Conservation (phyloP, 345 rosid species). For the Lumnitzera racemosa region DNA sequence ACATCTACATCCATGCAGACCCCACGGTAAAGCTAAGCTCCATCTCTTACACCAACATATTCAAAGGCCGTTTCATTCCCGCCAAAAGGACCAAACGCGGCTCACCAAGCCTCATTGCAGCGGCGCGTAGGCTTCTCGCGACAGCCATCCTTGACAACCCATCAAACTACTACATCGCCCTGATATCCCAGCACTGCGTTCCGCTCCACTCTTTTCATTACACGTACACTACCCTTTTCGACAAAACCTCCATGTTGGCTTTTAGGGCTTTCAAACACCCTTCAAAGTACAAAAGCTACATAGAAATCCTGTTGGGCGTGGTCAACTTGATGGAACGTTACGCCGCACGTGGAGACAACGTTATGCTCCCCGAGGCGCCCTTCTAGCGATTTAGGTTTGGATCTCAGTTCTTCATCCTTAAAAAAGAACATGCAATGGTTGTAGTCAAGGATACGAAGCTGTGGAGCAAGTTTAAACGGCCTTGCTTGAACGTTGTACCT, state of each 20-base stretch:
- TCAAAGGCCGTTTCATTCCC: conserved; percentile 47
- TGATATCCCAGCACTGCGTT: conserved; percentile 68
- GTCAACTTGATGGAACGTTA: conserved; percentile 56
- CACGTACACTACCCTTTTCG: conserved; percentile 52
- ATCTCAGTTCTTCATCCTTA: conserved; percentile 77
- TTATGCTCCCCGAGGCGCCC: conserved; percentile 61
- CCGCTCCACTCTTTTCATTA: conserved; percentile 75
- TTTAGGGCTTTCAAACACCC: conserved; percentile 26
- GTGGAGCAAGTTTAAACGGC: conserved; percentile 72
- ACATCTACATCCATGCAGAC: conserved; percentile 79
- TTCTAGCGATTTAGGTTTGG: conserved; percentile 63
- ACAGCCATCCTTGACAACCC: conserved; percentile 77
- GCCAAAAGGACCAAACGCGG: conserved; percentile 56
- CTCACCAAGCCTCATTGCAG: conserved; percentile 65
- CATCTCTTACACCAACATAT: not conserved
- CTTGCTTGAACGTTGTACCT: conserved; percentile 41
- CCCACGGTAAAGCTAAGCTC: conserved; percentile 24
- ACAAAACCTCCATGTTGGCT: conserved; percentile 12
- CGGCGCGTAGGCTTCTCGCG: conserved; percentile 69
- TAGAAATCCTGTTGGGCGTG: conserved; percentile 61
- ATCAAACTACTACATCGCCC: conserved; percentile 64
- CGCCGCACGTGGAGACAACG: conserved; percentile 49
- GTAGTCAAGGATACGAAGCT: conserved; percentile 51
- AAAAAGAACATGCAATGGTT: conserved; percentile 60
- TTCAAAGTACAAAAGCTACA: conserved; percentile 39